A percentile compares a stretch with the other conserved stretches of the same genome.
phyloP scores from a whole-genome alignment of 257 asterid species.

The Ilex aquifolium region DNA sequence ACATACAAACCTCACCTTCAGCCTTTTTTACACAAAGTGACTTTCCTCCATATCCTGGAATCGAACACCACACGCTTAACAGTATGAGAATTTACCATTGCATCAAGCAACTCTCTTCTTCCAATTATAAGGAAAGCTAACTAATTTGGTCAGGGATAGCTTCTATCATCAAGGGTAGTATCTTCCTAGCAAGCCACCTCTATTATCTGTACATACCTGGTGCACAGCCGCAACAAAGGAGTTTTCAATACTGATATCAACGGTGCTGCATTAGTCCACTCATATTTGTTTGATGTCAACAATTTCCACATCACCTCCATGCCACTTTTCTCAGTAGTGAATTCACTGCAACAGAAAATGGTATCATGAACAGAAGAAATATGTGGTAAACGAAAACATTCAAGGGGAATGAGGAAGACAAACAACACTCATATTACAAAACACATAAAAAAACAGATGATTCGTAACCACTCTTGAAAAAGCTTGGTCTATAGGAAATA shows the following conservation, averaged over 20 bases:
- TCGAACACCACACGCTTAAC: no score
- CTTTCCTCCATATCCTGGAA: no score
- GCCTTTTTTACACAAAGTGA: no score
- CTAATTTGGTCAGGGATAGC: no score
- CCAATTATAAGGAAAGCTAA: no score
- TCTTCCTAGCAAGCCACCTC: neutral
- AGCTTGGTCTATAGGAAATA: neutral
- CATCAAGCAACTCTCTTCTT: no score
- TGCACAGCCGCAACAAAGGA: slow-evolving; percentile 83
- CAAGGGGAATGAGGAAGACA: neutral
- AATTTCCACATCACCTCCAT: slow-evolving; percentile 59
- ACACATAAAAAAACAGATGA: no score
- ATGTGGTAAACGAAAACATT: neutral
- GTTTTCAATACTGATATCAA: slow-evolving; percentile 39
- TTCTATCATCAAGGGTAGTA: no score
- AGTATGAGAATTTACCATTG: no score
- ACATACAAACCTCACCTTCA: no score
- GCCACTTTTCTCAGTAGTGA: slow-evolving; percentile 44
- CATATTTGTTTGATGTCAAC: slow-evolving; percentile 41
- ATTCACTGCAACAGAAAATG: slow-evolving; percentile 43
- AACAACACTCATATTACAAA: neutral
- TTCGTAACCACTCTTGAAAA: no score
- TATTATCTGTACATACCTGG: slow-evolving; percentile 41
- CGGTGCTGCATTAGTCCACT: slow-evolving; percentile 61
- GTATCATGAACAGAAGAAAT: neutral